A percentile compares a stretch with the other conserved stretches of the same genome.
These are phyloP conservation scores for Rhexocercosporidium sp. DNA, from an alignment of 2,329 filamentous ascomycete genomes.

Conservation along the genomic window DNA sequence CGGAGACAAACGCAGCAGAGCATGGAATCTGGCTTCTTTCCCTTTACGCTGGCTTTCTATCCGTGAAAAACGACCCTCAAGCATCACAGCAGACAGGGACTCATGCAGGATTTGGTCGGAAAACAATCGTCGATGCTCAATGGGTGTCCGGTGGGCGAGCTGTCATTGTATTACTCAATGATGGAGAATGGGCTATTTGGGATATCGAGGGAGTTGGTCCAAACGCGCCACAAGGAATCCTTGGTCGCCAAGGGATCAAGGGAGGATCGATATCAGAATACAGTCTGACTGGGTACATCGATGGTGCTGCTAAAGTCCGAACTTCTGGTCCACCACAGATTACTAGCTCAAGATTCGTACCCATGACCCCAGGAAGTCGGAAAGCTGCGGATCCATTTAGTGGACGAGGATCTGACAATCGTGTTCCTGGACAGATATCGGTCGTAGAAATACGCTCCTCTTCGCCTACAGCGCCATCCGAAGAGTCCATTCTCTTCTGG, in stretches of 20 bases:
- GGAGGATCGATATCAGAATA: slow-evolving; percentile 65
- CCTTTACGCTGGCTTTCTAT: slow-evolving; percentile 52
- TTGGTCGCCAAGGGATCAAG: slow-evolving; percentile 46
- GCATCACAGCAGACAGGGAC: slow-evolving; percentile 54
- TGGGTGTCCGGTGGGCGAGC: slow-evolving; percentile 67
- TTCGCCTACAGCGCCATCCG: slow-evolving; percentile 34
- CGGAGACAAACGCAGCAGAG: slow-evolving; percentile 43
- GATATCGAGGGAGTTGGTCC: slow-evolving; percentile 65
- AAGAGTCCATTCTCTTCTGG: slow-evolving; percentile 43
- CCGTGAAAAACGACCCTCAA: slow-evolving; percentile 29
- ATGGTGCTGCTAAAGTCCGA: slow-evolving; percentile 52
- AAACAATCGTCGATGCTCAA: slow-evolving; percentile 64
- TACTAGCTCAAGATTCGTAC: slow-evolving; percentile 58
- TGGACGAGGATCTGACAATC: slow-evolving; percentile 22
- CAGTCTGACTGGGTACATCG: slow-evolving; percentile 62
- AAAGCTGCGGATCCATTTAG: slow-evolving; percentile 40
- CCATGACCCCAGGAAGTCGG: slow-evolving; percentile 67
- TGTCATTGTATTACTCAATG: slow-evolving; percentile 61
- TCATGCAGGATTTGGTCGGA: slow-evolving; percentile 55
- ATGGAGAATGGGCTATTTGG: slow-evolving; percentile 73
- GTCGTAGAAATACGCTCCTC: slow-evolving; percentile 36
- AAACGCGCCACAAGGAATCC: slow-evolving; percentile 50
- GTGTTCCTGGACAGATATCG: slow-evolving; percentile 38
- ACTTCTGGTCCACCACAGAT: slow-evolving; percentile 34
- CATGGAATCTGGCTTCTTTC: slow-evolving; percentile 70